Base-by-base conservation (phyloP, 805 yeast genomes). In the Grigorovia transvaalensis region DNA sequence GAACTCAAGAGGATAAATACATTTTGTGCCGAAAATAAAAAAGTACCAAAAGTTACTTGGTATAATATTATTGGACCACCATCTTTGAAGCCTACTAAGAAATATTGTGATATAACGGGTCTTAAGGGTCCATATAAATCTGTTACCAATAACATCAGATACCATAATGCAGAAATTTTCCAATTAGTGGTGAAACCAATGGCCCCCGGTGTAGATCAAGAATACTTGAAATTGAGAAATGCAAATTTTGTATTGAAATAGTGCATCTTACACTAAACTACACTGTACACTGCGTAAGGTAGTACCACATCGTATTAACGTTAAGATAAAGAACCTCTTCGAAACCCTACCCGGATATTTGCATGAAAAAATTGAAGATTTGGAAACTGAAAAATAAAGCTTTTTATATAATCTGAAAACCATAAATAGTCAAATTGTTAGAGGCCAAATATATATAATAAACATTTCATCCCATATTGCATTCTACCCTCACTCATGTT, bases 61-160 rank as follows among this genome's bases (percentile, higher is more conserved):
- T 76, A 81, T 54, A 78, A 83, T 42, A 71, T 90, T 6, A 79
- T 79, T 30, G 95, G 96, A 0, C 96, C 96, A 2, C 98, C 98
- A 0, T 84, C 93, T 2, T 69, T 89, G 57, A 77, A 73, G 56
- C 98, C 98, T 0, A 71, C 75, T 17, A 88, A 84, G 69, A 84
- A 81, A 56, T 90, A 88, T 69, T 91, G 99, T 67, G 99, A 93
- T 64, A 81, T 91, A 47, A 91, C 98, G 0, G 99, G 99, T 0
- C 71, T 91, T 19, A 82, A 80, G 48, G 91, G 89, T 0, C 76
- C 70, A 33, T 91, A 91, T 72, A 82, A 78, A 62, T 76, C 84
- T 27, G 93, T 93, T 0, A 75, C 82, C 27, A 85, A 80, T 60
- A 84, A 85, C 44, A 71, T 91, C 50, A 73, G 96, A 51, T 91